Evolutionary conservation across 2,329 filamentous ascomycete species (phyloP).

Genomic region (Pestalotiopsis sp.): DNA sequence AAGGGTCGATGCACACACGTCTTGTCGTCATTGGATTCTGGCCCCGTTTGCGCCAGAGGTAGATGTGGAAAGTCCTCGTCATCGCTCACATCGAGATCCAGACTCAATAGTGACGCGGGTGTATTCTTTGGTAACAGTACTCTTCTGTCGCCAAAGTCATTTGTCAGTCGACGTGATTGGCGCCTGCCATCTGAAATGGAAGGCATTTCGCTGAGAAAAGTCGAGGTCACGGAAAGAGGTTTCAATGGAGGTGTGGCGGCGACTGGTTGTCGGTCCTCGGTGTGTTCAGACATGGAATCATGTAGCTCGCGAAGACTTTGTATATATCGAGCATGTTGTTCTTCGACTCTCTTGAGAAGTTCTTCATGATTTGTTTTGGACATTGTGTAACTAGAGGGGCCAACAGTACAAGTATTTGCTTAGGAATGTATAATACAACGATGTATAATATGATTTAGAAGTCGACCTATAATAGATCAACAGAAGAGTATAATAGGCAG

Average conservation of each 20-base stretch:
- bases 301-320: slow-evolving; percentile 2
- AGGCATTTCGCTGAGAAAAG: not conserved
- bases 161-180: slow-evolving; percentile 5
- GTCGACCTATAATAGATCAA: not conserved
- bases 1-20: not conserved
- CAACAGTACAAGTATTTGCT: not conserved
- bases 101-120: slow-evolving; percentile 3
- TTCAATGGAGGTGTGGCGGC: slow-evolving; percentile 3
- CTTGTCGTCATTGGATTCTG: not conserved
- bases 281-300: not conserved
- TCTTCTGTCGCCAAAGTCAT: slow-evolving; percentile 10
- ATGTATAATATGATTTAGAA: not conserved
- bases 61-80: slow-evolving; percentile 7
- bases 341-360: slow-evolving; percentile 5
- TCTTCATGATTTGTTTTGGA: not conserved
- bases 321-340: slow-evolving; percentile 11
- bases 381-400: not conserved
- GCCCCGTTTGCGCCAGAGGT: not conserved
- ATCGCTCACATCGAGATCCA: slow-evolving; percentile 9
- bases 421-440: not conserved
- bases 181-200: not conserved
- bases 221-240: slow-evolving; percentile 3
- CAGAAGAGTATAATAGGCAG: not conserved
- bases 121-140: not conserved
- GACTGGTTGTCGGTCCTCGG: not conserved